Percentiles rank a stretch among this genome's conserved stretches.
phyloP scores from a whole-genome alignment of 495 filamentous ascomycete genomes.

The Podospora pseudocomata region DNA sequence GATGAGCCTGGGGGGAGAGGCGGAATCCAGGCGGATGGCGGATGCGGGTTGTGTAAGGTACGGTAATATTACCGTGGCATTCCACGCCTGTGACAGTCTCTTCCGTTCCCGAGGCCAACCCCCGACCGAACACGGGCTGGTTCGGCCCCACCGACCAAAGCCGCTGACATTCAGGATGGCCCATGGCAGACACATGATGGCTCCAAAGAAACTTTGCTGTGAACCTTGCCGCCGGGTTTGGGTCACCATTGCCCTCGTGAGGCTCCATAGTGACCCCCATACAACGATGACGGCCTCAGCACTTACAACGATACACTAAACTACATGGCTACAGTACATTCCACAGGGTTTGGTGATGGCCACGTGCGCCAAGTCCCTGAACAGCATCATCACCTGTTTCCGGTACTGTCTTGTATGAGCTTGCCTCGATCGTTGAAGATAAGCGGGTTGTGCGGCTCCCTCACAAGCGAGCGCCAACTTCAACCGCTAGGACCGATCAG shows the following conservation, averaged over 20 bases:
- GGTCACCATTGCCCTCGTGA: neutral
- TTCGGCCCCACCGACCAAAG: slow-evolving; percentile 2
- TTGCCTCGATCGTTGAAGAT: slow-evolving; percentile 5
- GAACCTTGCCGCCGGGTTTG: neutral
- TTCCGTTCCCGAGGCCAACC: neutral
- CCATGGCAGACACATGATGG: too few relatives aligned
- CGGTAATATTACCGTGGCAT: slow-evolving; percentile 9
- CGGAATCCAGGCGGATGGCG: neutral
- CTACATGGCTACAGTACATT: too few relatives aligned
- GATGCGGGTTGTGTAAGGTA: slow-evolving; percentile 10
- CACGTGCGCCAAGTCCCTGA: slow-evolving; percentile 9
- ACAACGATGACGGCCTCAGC: neutral
- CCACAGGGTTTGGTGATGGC: neutral
- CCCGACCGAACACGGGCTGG: slow-evolving; percentile 7
- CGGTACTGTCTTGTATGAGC: neutral
- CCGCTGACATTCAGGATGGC: neutral
- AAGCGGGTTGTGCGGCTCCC: neutral
- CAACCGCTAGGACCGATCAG: neutral
- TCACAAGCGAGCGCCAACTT: neutral
- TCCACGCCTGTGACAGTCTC: neutral
- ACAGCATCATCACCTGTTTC: neutral
- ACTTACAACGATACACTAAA: too few relatives aligned
- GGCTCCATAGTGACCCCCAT: neutral
- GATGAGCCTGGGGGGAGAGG: neutral
- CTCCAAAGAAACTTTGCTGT: neutral